Conservation (phyloP, 2,329 filamentous ascomycete species). For the Diplocarpon rosae region DNA sequence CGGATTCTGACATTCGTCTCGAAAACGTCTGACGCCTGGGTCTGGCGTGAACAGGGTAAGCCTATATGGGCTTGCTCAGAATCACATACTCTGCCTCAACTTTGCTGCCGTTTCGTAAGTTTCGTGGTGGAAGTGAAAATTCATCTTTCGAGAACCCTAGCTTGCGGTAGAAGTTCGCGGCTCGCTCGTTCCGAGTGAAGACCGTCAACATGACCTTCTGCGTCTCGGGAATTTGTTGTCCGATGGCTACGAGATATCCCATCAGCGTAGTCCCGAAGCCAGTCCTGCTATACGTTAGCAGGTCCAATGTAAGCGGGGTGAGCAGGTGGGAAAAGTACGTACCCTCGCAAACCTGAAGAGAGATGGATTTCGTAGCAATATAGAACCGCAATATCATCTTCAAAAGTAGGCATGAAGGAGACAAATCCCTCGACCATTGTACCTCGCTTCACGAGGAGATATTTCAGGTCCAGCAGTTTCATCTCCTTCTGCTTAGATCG, state of each 20-base stretch:
- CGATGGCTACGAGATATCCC: conserved; percentile 41
- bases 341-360: conserved; percentile 42
- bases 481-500: conserved; percentile 55
- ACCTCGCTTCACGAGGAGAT: conserved; percentile 46
- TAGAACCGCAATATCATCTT: conserved; percentile 53
- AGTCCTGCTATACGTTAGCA: conserved; percentile 32
- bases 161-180: conserved; percentile 48
- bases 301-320: not conserved
- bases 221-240: conserved; percentile 40
- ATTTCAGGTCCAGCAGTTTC: conserved; percentile 54
- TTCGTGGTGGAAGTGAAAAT: conserved; percentile 42
- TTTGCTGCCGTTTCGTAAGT: conserved; percentile 42
- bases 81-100: conserved; percentile 42
- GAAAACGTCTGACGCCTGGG: no score
- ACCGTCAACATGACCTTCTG: conserved; percentile 66
- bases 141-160: conserved; percentile 46
- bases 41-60: no score
- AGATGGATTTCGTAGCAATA: conserved; percentile 78
- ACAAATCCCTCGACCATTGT: conserved; percentile 41
- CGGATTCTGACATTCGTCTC: no score
- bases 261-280: conserved; percentile 54
- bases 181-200: conserved; percentile 50
- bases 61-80: not conserved
- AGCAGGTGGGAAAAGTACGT: conserved; percentile 13
- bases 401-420: conserved; percentile 62